Base-by-base conservation (phyloP, 345 rosid species). In the Corchorus olitorius region DNA sequence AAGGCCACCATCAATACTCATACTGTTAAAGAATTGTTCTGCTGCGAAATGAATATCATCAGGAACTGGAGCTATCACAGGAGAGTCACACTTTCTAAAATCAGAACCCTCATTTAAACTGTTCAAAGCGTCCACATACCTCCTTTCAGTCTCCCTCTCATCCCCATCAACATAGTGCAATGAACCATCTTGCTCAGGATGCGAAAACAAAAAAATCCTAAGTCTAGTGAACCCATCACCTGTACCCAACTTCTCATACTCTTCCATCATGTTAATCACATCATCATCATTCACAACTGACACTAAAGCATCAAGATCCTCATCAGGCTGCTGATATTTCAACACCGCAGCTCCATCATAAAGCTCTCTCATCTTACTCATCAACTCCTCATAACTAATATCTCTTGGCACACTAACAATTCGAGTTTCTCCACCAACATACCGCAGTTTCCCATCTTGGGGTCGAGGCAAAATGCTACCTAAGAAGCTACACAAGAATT, bases 261-360 rank as follows among this genome's bases (percentile, higher is more conserved):
- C 99, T 72, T 96, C 99, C 99, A 96, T 93, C 98, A 96, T 92
- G 68, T 96, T 93, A 7, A 81, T 91, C 70, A 93, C 95, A 81
- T 96, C 98, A 20, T 96, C 99, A 75, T 93, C 95, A 74, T 96
- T 96, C 73, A 96, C 97, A 43, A 96, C 97, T 0, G 99, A 93
- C 6, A 96, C 99, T 74, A 96, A 75, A 39, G 98, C 99, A 86
- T 96, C 99, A n/a, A 96, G 95, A 91, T 96, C 99, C 86, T 96
- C 99, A 77, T 96, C 99, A 39, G 99, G 97, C 75, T 96, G 99
- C 82, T 93, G 97, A 63, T 96, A 96, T 77, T 96, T 96, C 87
- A 96, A 86, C 60, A 93, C 84, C 0, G 87, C 84, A 0, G 88
- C 97, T 55, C 89, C 95, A 1, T 92, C 97, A 76, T 89, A 92